Percentiles rank a stretch among this genome's conserved stretches.
These are phyloP conservation scores for Mortierella sp. DNA, from an alignment of 371 early-diverging fungal genomes.

Conservation along the genomic window DNA sequence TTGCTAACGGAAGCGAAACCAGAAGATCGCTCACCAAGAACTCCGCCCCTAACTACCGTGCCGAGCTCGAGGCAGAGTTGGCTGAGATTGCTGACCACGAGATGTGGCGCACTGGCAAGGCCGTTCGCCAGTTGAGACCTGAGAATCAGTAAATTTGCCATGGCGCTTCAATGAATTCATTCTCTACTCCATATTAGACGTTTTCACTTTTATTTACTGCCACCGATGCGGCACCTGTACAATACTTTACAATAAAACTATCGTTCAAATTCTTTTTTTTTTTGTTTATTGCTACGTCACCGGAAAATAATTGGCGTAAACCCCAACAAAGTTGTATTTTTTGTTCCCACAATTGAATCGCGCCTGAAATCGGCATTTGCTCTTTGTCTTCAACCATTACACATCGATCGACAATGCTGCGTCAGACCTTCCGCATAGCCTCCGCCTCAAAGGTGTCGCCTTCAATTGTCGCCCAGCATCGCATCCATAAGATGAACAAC, in stretches of 20 bases:
- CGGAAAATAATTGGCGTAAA: too few species aligned
- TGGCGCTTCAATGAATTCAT: neutral
- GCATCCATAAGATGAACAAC: constrained; percentile 47
- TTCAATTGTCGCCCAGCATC: constrained; percentile 43
- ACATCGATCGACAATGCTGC: constrained; percentile 41
- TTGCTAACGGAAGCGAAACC: constrained; percentile 92
- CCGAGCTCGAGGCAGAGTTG: constrained; percentile 91
- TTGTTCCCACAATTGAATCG: constrained; percentile 11
- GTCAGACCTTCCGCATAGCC: constrained; percentile 51
- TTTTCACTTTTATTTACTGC: too few species aligned
- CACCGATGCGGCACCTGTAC: neutral
- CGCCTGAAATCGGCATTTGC: neutral
- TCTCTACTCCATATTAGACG: neutral
- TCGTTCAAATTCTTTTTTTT: neutral
- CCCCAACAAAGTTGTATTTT: neutral
- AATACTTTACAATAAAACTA: neutral
- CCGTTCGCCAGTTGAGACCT: constrained; percentile 90
- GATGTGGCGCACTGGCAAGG: constrained; percentile 91
- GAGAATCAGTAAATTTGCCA: constrained; percentile 69
- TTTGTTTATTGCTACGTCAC: neutral
- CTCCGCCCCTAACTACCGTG: constrained; percentile 92
- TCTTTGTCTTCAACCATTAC: constrained; percentile 4
- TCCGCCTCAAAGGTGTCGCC: constrained; percentile 44
- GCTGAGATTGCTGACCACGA: constrained; percentile 83
- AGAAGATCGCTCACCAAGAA: constrained; percentile 90